Evolutionary conservation across 352 stramenopile species (phyloP).

Genomic region (Phytophthora crassamura): DNA sequence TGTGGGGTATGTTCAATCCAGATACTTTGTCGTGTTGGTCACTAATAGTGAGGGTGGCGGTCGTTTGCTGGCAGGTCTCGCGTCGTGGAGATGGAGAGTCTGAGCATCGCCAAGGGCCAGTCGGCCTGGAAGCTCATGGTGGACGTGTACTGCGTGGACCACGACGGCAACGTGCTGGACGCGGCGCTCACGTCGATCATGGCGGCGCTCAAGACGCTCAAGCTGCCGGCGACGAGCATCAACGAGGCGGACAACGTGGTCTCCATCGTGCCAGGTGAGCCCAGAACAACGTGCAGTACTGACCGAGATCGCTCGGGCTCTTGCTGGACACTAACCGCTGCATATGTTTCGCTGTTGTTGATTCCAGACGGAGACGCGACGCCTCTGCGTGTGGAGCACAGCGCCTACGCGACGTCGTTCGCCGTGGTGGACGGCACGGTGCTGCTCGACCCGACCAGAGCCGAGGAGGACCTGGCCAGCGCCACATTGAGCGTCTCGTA

Average conservation of each 20-base stretch:
- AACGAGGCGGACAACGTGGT: slow-evolving; percentile 77
- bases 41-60: neutral
- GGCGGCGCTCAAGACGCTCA: slow-evolving; percentile 68
- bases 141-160: slow-evolving; percentile 83
- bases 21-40: slow-evolving; percentile 1
- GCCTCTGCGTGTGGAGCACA: slow-evolving; percentile 63
- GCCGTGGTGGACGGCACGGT: slow-evolving; percentile 61
- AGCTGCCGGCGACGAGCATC: slow-evolving; percentile 66
- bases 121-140: slow-evolving; percentile 84
- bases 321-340: neutral
- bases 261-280: slow-evolving; percentile 62
- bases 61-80: slow-evolving; percentile 49
- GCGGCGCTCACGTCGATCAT: slow-evolving; percentile 75
- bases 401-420: slow-evolving; percentile 73
- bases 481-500: slow-evolving; percentile 73
- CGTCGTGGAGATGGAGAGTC: slow-evolving; percentile 80
- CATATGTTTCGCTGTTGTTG: slow-evolving; percentile 8
- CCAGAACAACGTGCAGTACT: too few species aligned
- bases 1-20: slow-evolving; percentile 49
- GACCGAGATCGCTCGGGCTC: neutral
- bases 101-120: slow-evolving; percentile 78
- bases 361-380: slow-evolving; percentile 54
- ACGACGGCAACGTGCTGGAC: slow-evolving; percentile 85
- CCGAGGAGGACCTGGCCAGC: slow-evolving; percentile 71
- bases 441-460: slow-evolving; percentile 73